Base-by-base conservation (phyloP, 495 filamentous ascomycete species). In the Aspergillus hancockii region DNA sequence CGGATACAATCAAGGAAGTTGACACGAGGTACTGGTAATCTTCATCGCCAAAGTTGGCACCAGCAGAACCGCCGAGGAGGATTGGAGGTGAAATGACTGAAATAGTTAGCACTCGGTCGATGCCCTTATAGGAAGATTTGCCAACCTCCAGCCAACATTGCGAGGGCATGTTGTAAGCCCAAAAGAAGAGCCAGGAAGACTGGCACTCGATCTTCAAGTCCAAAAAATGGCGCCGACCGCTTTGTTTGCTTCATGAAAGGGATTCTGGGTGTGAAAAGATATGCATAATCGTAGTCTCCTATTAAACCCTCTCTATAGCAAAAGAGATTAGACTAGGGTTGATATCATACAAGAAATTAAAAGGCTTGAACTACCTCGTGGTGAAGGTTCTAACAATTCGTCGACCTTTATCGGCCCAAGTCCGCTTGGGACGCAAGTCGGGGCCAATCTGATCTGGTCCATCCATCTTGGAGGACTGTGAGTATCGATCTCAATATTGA, bases 201-300 rank as follows among this genome's bases (percentile, higher is more conserved):
- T 3, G 93, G 92, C 78, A 96, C 89, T 21, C 76, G 79, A 69
- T 95, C 91, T 60, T 96, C 81, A 18, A 96, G 84, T 22, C 91
- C 93, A 70, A 96, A 96, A 75, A 96, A 96, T 22, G 92, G 92
- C 7, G 89, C 84, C 2, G 82, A 77, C 60, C 79, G 75, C 38
- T 78, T 79, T 1, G 79, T 65, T 68, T 85, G 88, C 61, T 82
- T 85, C 78, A 93, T 85, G 75, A 95, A 96, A 3, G 92, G 93
- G 13, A 96, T 68, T 56, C 91, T 90, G 6, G 93, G 93, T 45
- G 79, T 83, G 73, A 92, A 92, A 18, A 89, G 77, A 69, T 84
- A 85, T 47, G 74, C 86, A 83, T 96, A 96, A 76, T 96, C 90
- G 69, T 96, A 97, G 62, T 86, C 79, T 32, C 92, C 92, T 59